A percentile compares a stretch with the other conserved stretches of the same genome.
Conservation (phyloP, 2,329 filamentous ascomycete species). For the Ampelomyces quisqualis region DNA sequence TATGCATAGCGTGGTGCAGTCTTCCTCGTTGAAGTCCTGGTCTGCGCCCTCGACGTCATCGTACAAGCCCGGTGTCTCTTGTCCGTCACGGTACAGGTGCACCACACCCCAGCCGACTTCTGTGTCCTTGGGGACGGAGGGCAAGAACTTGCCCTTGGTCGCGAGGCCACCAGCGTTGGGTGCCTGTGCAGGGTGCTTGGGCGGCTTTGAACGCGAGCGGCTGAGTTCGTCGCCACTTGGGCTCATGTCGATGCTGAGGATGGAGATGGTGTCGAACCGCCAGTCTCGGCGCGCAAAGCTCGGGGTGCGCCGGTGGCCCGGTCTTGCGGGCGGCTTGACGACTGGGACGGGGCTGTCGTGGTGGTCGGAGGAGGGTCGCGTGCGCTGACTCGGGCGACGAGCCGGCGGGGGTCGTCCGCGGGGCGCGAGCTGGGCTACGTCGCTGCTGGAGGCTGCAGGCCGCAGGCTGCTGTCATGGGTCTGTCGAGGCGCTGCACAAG, state of each 20-base stretch:
- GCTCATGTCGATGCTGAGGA: conserved; percentile 79
- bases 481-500: conserved; percentile 17
- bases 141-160: conserved; percentile 78
- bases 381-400: conserved; percentile 36
- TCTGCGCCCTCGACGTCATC: conserved; percentile 46
- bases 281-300: conserved; percentile 61
- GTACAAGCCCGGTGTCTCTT: conserved; percentile 67
- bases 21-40: conserved; percentile 52
- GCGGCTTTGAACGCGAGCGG: conserved; percentile 34
- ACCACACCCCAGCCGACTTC: conserved; percentile 90
- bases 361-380: conserved; percentile 39
- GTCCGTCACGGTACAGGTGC: conserved; percentile 84
- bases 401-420: conserved; percentile 21
- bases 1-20: conserved; percentile 88
- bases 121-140: conserved; percentile 68
- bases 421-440: conserved; percentile 15
- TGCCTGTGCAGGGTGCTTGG: conserved; percentile 49
- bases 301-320: conserved; percentile 23
- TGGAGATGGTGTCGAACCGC: conserved; percentile 75
- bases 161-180: conserved; percentile 58
- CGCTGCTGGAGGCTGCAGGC: conserved; percentile 29
- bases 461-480: conserved; percentile 16
- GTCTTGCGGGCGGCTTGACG: conserved; percentile 41
- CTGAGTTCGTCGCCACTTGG: conserved; percentile 35
- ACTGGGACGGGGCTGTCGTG: conserved; percentile 39